A percentile compares a stretch with the other conserved stretches of the same genome.
phyloP scores from a whole-genome alignment of 2,329 filamentous ascomycete species.

The Dactylella cylindrospora region DNA sequence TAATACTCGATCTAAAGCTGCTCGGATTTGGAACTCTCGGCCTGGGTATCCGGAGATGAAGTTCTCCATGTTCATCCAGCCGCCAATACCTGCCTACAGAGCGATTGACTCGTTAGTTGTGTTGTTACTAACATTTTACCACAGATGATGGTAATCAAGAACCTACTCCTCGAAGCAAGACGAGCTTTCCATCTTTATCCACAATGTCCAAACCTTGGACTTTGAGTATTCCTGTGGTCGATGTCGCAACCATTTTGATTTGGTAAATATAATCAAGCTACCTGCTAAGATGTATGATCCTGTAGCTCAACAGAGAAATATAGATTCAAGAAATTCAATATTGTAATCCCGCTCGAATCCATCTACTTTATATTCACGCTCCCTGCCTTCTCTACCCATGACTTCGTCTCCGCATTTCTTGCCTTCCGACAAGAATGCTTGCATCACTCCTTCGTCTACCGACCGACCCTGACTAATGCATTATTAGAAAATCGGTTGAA shows the following conservation, averaged over 20 bases:
- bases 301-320: too few species aligned
- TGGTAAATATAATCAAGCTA: background rate
- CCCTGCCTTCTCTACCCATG: too few species aligned
- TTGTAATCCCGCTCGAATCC: constrained; percentile 6
- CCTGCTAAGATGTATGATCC: too few species aligned
- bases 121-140: constrained; percentile 50
- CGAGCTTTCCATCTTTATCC: constrained; percentile 54
- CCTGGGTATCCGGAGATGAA: constrained; percentile 66
- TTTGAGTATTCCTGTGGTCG: constrained; percentile 52
- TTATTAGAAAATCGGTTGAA: constrained; percentile 15
- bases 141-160: constrained; percentile 43
- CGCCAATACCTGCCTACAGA: constrained; percentile 50
- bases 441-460: constrained; percentile 34
- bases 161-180: constrained; percentile 56
- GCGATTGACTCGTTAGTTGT: constrained; percentile 4
- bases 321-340: too few species aligned
- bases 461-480: constrained; percentile 4
- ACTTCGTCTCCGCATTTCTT: constrained; percentile 25
- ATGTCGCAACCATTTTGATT: constrained; percentile 44
- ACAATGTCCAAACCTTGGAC: constrained; percentile 56
- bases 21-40: constrained; percentile 61
- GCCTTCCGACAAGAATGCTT: constrained; percentile 6
- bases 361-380: constrained; percentile 12
- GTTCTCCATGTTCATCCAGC: constrained; percentile 59
- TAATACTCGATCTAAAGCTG: constrained; percentile 58